Base-by-base conservation (phyloP, 2,329 filamentous ascomycete genomes). In the Stachybotrys chlorohalonatus region DNA sequence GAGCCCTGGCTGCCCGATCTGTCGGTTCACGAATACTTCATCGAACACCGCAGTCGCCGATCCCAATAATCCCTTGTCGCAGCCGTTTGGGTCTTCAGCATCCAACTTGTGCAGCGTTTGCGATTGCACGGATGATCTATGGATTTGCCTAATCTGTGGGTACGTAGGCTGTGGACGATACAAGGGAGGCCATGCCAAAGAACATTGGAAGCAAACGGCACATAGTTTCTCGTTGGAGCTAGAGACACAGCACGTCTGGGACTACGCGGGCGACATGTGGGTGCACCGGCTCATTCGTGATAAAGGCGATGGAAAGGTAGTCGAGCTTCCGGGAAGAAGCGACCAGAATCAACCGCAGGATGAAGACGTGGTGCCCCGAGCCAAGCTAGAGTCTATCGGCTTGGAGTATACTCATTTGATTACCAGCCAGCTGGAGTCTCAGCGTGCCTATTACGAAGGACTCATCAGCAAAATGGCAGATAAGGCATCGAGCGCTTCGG, bases 161-260 rank as follows among this genome's bases (percentile, higher is more conserved):
- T 89, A 88, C 61, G 86, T 96, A 31, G 94, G 94, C 1, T 99
- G 94, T 66, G 94, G 94, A 1, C 84, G 94, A 32, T 99, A 99
- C 68, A 95, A 96, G 69, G 85, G 87, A 31, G 94, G 91, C 0
- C 92, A 97, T 64, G 92, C 93, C 39, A 96, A 95, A 68, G 87
- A 89, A 11, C 92, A 96, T 70, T 96, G 90, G 83, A 91, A 95
- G 70, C 82, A 89, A 54, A 95, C 90, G 3, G 84, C 85, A 5
- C 94, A 99, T 70, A 89, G 88, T 59, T 99, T 96, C 67, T 88
- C 91, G 31, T 88, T 99, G 68, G 94, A 99, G 68, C 83, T 97
- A 45, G 85, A 87, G 58, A 95, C 91, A 1, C 93, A 99, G 68
- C 87, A 96, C 63, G 92, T 99, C 1, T 99, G 94, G 94, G 94